These are phyloP conservation scores for Hypoxylon rickii DNA, from an alignment of 495 filamentous ascomycete genomes.

Conservation along the genomic window DNA sequence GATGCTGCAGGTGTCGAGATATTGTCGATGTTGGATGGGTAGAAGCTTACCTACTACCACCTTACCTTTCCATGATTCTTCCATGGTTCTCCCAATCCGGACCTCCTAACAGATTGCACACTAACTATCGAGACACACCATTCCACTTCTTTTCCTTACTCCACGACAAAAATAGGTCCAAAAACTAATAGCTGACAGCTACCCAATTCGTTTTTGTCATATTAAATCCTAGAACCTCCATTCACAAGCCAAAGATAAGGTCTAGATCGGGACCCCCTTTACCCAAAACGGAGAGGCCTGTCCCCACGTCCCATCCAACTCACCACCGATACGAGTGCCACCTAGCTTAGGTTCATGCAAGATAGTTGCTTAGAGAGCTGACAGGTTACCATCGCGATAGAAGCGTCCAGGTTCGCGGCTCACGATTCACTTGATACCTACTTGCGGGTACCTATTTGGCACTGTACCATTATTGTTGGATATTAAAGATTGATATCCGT, in stretches of 20 bases:
- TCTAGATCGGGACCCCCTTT: conserved; percentile 15
- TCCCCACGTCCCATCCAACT: conserved; percentile 20
- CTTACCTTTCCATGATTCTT: too few species aligned
- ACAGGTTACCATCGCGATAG: conserved; percentile 17
- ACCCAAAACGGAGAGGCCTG: conserved; percentile 12
- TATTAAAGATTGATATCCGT: conserved; percentile 13
- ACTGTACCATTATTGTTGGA: background rate
- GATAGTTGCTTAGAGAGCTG: conserved; percentile 9
- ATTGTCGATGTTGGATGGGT: too few species aligned
- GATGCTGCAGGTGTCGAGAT: too few species aligned
- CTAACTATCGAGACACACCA: too few species aligned
- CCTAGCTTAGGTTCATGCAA: conserved; percentile 30
- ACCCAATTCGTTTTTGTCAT: conserved; percentile 18
- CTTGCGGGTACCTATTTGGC: too few species aligned
- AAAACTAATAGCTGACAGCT: too few species aligned
- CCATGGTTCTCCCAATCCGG: too few species aligned
- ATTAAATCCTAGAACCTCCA: conserved; percentile 14
- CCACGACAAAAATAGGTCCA: too few species aligned
- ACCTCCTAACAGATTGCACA: too few species aligned
- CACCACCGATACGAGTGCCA: conserved; percentile 24
- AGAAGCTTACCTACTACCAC: too few species aligned
- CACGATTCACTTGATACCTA: conserved; percentile 12
- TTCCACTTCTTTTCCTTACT: background rate
- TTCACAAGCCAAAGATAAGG: conserved; percentile 19
- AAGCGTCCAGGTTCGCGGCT: too few species aligned